A percentile compares a stretch with the other conserved stretches of the same genome.
These are phyloP conservation scores for Triticum urartu DNA, from an alignment of 176 grass and related monocot genomes.

Conservation along the genomic window DNA sequence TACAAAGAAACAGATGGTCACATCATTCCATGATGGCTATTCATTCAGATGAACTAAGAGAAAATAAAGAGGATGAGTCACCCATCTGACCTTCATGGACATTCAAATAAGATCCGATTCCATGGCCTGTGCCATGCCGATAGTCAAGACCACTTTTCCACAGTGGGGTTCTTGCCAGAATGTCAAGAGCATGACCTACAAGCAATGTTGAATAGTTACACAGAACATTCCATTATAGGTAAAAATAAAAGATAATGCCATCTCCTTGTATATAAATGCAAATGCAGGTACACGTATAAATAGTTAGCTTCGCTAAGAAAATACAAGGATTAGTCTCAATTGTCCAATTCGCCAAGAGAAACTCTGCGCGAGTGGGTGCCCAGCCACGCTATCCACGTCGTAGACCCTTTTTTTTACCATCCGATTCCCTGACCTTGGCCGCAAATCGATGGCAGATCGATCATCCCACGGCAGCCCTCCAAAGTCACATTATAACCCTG, in stretches of 20 bases:
- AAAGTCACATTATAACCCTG: no score
- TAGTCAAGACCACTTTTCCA: constrained; percentile 96
- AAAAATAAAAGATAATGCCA: neutral
- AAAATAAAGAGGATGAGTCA: constrained; percentile 35
- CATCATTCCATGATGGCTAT: neutral
- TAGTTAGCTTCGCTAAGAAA: neutral
- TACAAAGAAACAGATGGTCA: neutral
- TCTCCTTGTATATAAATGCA: neutral
- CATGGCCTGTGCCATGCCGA: constrained; percentile 96
- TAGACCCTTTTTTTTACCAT: no score
- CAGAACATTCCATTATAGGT: neutral
- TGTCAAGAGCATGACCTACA: constrained; percentile 90
- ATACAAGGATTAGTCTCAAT: neutral
- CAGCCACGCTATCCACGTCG: no score
- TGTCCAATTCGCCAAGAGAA: neutral
- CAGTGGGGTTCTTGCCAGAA: constrained; percentile 74
- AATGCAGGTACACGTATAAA: constrained; percentile 3
- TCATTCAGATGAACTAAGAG: constrained; percentile 20
- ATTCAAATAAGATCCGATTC: constrained; percentile 93
- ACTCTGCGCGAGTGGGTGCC: no score
- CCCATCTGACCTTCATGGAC: constrained; percentile 80
- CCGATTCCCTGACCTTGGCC: no score
- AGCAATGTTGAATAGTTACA: neutral
- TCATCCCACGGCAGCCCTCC: no score
- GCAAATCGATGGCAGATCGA: no score